Percentiles rank a stretch among this genome's conserved stretches.
Evolutionary conservation across 1,284 basidiomycete species (phyloP).

Genomic region (Rhizoctonia solani): DNA sequence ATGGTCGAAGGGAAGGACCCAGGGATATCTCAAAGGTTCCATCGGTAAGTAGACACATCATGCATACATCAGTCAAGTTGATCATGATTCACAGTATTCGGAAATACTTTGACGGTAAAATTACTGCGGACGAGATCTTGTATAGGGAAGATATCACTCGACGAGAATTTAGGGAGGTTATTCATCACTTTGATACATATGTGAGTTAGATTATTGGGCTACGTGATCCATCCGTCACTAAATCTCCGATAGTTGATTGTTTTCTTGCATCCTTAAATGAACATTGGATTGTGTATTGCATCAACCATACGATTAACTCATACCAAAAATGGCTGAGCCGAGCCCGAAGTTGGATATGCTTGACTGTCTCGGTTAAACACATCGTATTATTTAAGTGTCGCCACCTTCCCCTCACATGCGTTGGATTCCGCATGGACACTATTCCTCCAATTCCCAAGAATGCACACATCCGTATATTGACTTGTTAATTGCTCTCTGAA

Average conservation of each 20-base stretch:
- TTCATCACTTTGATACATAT: slow-evolving; percentile 80
- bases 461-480: not conserved
- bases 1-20: slow-evolving; percentile 81
- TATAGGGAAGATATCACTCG: slow-evolving; percentile 74
- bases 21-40: slow-evolving; percentile 63
- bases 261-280: slow-evolving; percentile 13
- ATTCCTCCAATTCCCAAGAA: too few species aligned
- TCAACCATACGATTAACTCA: not conserved
- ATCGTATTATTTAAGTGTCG: too few species aligned
- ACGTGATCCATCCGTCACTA: too few species aligned
- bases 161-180: slow-evolving; percentile 73
- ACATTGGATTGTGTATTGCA: not conserved
- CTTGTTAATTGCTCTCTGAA: not conserved
- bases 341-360: too few species aligned
- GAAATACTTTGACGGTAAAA: slow-evolving; percentile 76
- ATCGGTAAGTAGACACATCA: slow-evolving; percentile 56
- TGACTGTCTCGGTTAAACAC: too few species aligned
- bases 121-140: slow-evolving; percentile 77
- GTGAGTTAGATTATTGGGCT: slow-evolving; percentile 48
- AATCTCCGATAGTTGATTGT: not conserved
- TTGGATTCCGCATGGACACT: too few species aligned
- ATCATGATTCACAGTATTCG: slow-evolving; percentile 21
- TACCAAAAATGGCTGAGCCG: too few species aligned
- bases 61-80: not conserved
- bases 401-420: too few species aligned